phyloP scores from a whole-genome alignment of 495 filamentous ascomycete species.

The Trichoderma orchidacearum region DNA sequence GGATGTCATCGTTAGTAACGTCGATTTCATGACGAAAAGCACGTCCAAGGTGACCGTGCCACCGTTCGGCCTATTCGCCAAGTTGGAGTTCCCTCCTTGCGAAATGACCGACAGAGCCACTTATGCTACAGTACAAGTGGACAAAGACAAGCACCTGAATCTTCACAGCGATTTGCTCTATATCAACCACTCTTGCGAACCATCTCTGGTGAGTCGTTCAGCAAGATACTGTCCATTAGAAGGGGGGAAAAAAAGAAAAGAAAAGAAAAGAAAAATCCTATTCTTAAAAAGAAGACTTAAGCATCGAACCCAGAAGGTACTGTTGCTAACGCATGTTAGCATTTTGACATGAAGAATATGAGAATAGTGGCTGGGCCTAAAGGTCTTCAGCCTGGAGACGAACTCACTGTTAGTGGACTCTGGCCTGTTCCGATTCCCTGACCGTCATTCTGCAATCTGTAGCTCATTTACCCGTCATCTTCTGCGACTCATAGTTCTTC shows the following conservation, averaged over 20 bases:
- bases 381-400: slow-evolving; percentile 43
- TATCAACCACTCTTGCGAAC: slow-evolving; percentile 63
- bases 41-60: slow-evolving; percentile 47
- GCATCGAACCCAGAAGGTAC: too few species aligned
- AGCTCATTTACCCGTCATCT: background rate
- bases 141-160: slow-evolving; percentile 48
- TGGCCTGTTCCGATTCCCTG: too few species aligned
- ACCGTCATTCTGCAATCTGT: slow-evolving; percentile 3
- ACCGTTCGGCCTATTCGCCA: slow-evolving; percentile 46
- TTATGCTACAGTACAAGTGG: slow-evolving; percentile 58
- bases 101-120: slow-evolving; percentile 38
- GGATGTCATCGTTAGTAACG: slow-evolving; percentile 32
- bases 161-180: slow-evolving; percentile 64
- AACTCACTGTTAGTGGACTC: slow-evolving; percentile 36
- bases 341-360: slow-evolving; percentile 52
- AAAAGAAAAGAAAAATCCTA: too few species aligned
- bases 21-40: slow-evolving; percentile 45
- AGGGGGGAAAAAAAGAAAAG: too few species aligned
- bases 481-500: slow-evolving; percentile 38
- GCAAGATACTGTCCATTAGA: too few species aligned
- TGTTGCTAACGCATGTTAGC: background rate
- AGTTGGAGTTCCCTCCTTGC: slow-evolving; percentile 38
- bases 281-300: too few species aligned
- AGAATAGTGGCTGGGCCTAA: slow-evolving; percentile 47
- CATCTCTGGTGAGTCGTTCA: slow-evolving; percentile 41